phyloP scores from a whole-genome alignment of 495 filamentous ascomycete species.

The Parathielavia hyrcaniae region DNA sequence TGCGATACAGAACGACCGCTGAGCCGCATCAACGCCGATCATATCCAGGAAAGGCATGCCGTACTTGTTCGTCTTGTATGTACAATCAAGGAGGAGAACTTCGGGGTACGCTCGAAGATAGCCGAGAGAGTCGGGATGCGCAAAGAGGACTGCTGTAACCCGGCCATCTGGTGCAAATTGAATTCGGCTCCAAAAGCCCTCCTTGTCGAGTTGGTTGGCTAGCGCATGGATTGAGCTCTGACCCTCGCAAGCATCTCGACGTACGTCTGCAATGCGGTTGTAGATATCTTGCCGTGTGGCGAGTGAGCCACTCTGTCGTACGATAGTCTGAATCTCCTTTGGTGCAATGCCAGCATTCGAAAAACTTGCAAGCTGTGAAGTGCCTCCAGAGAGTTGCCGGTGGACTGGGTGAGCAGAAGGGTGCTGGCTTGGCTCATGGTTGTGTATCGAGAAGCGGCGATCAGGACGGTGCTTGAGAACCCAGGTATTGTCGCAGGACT shows the following conservation, averaged over 20 bases:
- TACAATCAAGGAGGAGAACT: not conserved
- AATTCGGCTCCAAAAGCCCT: not conserved
- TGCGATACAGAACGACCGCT: too few relatives aligned
- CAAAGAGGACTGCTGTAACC: not conserved
- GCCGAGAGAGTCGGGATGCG: not conserved
- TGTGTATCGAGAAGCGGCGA: not conserved
- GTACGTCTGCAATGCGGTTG: not conserved
- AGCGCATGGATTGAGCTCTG: not conserved
- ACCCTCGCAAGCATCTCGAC: not conserved
- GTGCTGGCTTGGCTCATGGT: not conserved
- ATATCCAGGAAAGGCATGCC: not conserved
- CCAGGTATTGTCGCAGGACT: not conserved
- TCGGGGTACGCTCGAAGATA: not conserved
- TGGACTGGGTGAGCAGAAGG: too few relatives aligned
- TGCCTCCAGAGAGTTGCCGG: too few relatives aligned
- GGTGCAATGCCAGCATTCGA: too few relatives aligned
- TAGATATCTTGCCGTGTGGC: slow-evolving; percentile 1
- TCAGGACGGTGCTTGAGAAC: not conserved
- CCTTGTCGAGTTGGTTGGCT: too few relatives aligned
- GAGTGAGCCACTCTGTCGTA: not conserved
- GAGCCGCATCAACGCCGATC: too few relatives aligned
- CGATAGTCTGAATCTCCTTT: not conserved
- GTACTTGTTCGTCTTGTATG: slow-evolving; percentile 4
- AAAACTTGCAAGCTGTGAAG: too few relatives aligned
- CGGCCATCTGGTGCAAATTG: not conserved